Evolutionary conservation across 176 grass and related monocot species (phyloP).

Genomic region (Carex parvula): DNA sequence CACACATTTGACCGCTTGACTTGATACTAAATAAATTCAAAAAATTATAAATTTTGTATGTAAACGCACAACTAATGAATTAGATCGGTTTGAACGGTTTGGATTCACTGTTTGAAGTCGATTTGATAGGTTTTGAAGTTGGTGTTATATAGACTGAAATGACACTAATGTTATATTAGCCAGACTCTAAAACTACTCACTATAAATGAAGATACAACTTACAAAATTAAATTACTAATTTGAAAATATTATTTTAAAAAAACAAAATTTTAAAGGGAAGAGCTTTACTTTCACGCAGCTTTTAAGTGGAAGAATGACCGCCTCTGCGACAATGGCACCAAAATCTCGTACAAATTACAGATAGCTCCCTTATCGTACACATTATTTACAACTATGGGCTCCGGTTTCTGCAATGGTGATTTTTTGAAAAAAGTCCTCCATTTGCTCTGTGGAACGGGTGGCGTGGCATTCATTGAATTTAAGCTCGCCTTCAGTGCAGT

Average conservation of each 20-base stretch:
- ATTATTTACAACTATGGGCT: conserved; percentile 62
- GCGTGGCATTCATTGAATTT: conserved; percentile 25
- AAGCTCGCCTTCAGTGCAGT: conserved; percentile 45
- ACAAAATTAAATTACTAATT: conserved; percentile 11
- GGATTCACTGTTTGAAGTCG: no score
- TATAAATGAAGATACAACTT: neutral
- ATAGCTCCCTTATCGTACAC: conserved; percentile 66
- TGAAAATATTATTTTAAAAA: neutral
- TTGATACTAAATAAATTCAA: no score
- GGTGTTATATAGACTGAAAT: no score
- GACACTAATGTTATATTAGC: no score
- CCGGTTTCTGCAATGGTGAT: conserved; percentile 33
- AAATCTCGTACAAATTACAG: conserved; percentile 71
- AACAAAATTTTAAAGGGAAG: neutral
- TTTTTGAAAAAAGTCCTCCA: conserved; percentile 58
- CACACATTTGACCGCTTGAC: no score
- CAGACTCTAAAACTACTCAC: no score
- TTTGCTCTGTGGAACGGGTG: conserved; percentile 44
- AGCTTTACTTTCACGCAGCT: conserved; percentile 35
- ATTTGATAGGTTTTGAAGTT: no score
- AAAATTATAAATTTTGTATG: no score
- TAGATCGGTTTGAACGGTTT: no score
- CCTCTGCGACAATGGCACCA: conserved; percentile 69
- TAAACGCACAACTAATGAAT: no score
- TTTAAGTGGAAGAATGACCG: conserved; percentile 48